A percentile compares a stretch with the other conserved stretches of the same genome.
Conservation (phyloP, 352 stramenopile genomes). For the Pythium monospermum region DNA sequence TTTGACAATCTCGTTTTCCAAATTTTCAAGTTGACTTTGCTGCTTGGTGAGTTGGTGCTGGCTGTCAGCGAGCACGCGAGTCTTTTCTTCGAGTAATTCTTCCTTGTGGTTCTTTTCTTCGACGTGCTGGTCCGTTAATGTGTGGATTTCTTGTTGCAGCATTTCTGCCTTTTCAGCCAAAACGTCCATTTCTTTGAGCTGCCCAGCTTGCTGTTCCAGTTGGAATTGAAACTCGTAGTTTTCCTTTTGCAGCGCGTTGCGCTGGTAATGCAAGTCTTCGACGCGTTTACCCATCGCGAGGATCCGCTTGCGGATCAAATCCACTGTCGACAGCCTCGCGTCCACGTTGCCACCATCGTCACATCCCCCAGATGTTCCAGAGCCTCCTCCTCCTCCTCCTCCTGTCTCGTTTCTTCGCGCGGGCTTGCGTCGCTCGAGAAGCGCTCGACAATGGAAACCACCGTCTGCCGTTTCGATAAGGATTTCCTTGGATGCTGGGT, state of each 20-base stretch:
- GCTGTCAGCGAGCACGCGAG: constrained; percentile 18
- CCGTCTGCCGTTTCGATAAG: constrained; percentile 38
- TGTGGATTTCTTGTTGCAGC: constrained; percentile 37
- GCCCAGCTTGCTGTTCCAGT: constrained; percentile 45
- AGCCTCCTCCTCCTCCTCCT: neutral
- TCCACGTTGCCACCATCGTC: no score
- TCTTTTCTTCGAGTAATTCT: constrained; percentile 23
- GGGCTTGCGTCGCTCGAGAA: constrained; percentile 36
- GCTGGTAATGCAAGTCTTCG: constrained; percentile 65
- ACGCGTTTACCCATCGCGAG: constrained; percentile 58
- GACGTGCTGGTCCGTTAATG: constrained; percentile 21
- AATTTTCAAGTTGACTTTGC: constrained; percentile 19
- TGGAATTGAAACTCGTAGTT: constrained; percentile 72
- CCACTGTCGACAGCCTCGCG: constrained; percentile 21
- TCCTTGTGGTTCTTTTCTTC: constrained; percentile 10
- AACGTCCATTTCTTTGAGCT: constrained; percentile 43
- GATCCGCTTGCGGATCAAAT: constrained; percentile 55
- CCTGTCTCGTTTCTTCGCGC: constrained; percentile 7
- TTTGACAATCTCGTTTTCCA: constrained; percentile 23
- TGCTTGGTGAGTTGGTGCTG: constrained; percentile 28
- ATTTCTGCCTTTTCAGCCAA: constrained; percentile 28
- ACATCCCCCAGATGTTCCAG: no score
- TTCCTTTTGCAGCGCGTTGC: constrained; percentile 65
- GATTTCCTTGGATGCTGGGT: constrained; percentile 32
- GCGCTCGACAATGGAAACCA: constrained; percentile 42